Percentiles rank a stretch among this genome's conserved stretches.
Evolutionary conservation across 805 yeast genomes (phyloP).

Genomic region (Candida xyloterini): DNA sequence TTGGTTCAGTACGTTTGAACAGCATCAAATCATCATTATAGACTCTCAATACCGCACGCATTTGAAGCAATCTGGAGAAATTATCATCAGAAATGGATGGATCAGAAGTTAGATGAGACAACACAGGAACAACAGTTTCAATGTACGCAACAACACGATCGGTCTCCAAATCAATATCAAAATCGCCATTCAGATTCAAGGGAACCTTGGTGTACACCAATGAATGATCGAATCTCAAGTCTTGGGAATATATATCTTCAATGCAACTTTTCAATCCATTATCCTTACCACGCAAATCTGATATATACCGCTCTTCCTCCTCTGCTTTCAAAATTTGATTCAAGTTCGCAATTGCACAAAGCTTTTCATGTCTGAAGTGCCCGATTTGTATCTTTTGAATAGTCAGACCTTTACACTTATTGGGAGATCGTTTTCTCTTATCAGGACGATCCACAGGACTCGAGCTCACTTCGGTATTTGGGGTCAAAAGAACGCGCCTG

Average conservation of each 20-base stretch:
- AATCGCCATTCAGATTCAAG: constrained; percentile 14
- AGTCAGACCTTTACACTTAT: constrained; percentile 11
- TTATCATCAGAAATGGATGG: constrained; percentile 13
- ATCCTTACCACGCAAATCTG: constrained; percentile 19
- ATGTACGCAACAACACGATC: constrained; percentile 30
- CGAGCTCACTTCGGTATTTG: constrained; percentile 6
- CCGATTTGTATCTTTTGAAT: constrained; percentile 20
- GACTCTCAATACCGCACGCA: constrained; percentile 27
- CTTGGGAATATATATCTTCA: constrained; percentile 22
- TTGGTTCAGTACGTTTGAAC: constrained; percentile 28
- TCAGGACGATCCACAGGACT: constrained; percentile 11
- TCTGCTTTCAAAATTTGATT: constrained; percentile 19
- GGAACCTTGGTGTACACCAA: constrained; percentile 29
- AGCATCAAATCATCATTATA: constrained; percentile 24
- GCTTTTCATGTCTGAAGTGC: constrained; percentile 9
- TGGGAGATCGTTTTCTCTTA: constrained; percentile 3
- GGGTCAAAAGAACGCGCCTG: constrained; percentile 8
- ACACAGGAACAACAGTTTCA: constrained; percentile 24
- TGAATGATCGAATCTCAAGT: constrained; percentile 21
- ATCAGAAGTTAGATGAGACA: constrained; percentile 15
- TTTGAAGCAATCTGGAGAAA: constrained; percentile 28
- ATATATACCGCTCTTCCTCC: constrained; percentile 27
- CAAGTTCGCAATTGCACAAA: constrained; percentile 23
- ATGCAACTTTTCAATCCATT: constrained; percentile 20
- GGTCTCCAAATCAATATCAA: constrained; percentile 23